A percentile compares a stretch with the other conserved stretches of the same genome.
Conservation (phyloP, 2,329 filamentous ascomycete species). For the Xylariaceae sp. region DNA sequence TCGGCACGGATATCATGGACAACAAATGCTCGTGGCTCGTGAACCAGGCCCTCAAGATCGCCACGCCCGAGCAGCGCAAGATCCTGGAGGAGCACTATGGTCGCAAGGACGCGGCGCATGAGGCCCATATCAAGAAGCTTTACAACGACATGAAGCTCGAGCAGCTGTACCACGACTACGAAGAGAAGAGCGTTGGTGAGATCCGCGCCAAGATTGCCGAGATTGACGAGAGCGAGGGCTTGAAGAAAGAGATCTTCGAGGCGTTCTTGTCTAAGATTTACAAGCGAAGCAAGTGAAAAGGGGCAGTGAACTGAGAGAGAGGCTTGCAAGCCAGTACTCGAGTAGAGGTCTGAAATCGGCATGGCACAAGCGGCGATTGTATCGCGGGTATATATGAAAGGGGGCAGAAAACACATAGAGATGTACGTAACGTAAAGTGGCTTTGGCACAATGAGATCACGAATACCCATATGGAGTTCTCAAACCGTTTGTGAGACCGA, state of each 20-base stretch:
- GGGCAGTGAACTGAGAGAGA: background rate
- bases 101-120: constrained; percentile 77
- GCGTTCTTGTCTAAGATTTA: constrained; percentile 94
- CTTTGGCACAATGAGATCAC: constrained; percentile 3
- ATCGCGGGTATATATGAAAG: background rate
- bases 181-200: constrained; percentile 80
- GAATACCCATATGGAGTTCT: no score
- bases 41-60: constrained; percentile 83
- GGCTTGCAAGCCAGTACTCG: no score
- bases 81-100: constrained; percentile 92
- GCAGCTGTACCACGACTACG: constrained; percentile 79
- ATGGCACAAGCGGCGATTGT: background rate
- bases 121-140: constrained; percentile 82
- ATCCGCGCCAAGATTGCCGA: constrained; percentile 70
- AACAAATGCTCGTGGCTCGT: constrained; percentile 99
- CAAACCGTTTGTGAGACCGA: no score
- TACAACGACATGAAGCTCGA: constrained; percentile 84
- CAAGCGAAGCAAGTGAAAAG: constrained; percentile 83
- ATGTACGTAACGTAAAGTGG: background rate
- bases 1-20: constrained; percentile 97
- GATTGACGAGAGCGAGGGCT: constrained; percentile 79
- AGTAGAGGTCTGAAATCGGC: background rate
- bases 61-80: constrained; percentile 79
- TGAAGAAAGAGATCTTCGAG: constrained; percentile 89
- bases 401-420: background rate